Conservation (phyloP, 345 rosid genomes). For the Corymbia maculata region DNA sequence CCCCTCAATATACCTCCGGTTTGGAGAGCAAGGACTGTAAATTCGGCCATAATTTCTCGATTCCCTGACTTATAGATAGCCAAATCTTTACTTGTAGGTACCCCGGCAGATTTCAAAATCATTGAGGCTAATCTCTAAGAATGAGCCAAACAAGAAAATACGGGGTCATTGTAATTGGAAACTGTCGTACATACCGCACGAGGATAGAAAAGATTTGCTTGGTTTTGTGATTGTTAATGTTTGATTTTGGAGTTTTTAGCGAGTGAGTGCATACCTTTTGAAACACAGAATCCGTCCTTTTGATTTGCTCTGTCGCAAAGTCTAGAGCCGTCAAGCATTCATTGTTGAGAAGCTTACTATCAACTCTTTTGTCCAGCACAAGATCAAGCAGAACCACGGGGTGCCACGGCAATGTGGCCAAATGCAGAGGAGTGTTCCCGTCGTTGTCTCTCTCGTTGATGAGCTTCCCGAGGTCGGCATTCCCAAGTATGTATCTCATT, state of each 20-base stretch:
- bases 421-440: background rate
- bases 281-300: background rate
- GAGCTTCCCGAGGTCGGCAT: background rate
- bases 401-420: background rate
- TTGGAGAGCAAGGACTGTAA: background rate
- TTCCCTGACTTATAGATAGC: background rate
- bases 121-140: background rate
- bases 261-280: fast-evolving
- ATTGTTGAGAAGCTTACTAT: background rate
- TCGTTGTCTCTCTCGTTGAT: background rate
- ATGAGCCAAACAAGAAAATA: background rate
- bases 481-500: background rate
- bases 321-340: background rate
- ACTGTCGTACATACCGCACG: background rate
- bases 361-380: background rate
- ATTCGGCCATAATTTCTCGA: background rate
- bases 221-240: background rate
- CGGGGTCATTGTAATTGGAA: background rate
- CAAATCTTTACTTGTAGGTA: background rate
- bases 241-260: background rate
- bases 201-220: background rate
- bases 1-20: background rate
- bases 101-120: background rate
- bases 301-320: background rate
- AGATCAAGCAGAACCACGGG: background rate